Conservation (phyloP, 805 yeast species). For the Ogataea ganodermae region DNA sequence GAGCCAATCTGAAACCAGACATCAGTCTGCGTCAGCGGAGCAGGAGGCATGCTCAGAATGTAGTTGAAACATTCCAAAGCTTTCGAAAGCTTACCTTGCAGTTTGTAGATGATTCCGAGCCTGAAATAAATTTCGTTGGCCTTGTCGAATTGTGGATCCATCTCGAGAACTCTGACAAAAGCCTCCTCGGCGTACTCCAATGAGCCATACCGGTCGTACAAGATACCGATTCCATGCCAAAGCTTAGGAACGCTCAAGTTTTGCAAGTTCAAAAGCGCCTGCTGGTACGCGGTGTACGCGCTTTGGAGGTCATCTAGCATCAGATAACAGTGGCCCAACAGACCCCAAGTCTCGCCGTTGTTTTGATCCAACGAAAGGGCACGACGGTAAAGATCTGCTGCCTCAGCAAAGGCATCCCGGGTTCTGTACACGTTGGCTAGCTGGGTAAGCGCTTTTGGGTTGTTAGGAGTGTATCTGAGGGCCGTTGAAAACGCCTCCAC, state of each 20-base stretch:
- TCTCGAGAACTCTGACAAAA: constrained; percentile 89
- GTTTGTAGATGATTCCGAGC: constrained; percentile 93
- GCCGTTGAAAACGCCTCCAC: constrained; percentile 87
- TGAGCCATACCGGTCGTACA: constrained; percentile 94
- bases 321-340: constrained; percentile 92
- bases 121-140: constrained; percentile 96
- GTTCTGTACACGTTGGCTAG: constrained; percentile 87
- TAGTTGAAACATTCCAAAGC: constrained; percentile 95
- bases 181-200: constrained; percentile 98
- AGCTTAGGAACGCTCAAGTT: constrained; percentile 95
- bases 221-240: constrained; percentile 98
- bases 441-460: constrained; percentile 80
- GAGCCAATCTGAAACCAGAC: constrained; percentile 99
- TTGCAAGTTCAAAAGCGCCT: constrained; percentile 85
- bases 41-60: constrained; percentile 87
- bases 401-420: constrained; percentile 87
- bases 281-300: constrained; percentile 95
- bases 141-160: constrained; percentile 95
- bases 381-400: constrained; percentile 90
- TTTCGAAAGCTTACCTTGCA: constrained; percentile 82
- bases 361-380: constrained; percentile 81
- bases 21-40: constrained; percentile 93
- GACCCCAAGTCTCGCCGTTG: constrained; percentile 96
- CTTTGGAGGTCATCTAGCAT: constrained; percentile 96
- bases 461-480: constrained; percentile 80